These are phyloP conservation scores for Leucoagaricus sp. DNA, from an alignment of 1,284 basidiomycete genomes.

Conservation along the genomic window DNA sequence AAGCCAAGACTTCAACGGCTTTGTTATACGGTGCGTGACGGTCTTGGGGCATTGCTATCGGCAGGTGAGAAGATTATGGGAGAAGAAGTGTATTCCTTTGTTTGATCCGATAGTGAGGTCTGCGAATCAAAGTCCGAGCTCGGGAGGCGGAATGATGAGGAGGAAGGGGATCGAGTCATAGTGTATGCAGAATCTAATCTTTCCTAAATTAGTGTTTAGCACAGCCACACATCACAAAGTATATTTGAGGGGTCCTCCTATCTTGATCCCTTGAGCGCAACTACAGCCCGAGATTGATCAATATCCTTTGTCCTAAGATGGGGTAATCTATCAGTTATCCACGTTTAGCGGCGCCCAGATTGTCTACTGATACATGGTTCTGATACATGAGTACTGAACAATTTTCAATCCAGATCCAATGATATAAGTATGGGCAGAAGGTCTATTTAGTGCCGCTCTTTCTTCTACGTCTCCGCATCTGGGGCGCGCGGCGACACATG, in stretches of 20 bases:
- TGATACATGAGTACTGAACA: no score
- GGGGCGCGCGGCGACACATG: constrained; percentile 49
- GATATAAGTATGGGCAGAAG: no score
- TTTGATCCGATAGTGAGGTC: constrained; percentile 1
- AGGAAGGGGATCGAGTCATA: constrained; percentile 2
- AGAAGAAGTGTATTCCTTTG: background rate
- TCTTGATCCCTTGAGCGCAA: background rate
- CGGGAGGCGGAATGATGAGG: background rate
- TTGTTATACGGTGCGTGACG: constrained; percentile 43
- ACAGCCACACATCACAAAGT: constrained; percentile 8
- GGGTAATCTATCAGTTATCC: no score
- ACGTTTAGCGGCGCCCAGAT: no score
- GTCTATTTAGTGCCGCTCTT: no score
- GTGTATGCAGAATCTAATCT: background rate
- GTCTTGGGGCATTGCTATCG: constrained; percentile 42
- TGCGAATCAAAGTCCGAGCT: background rate
- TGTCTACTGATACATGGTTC: no score
- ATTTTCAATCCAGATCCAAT: background rate
- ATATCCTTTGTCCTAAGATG: no score
- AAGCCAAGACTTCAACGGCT: constrained; percentile 66
- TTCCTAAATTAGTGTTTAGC: background rate
- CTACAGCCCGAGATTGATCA: no score
- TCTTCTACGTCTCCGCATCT: no score
- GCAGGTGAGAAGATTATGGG: background rate
- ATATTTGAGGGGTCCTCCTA: no score